Evolutionary conservation across 1,284 basidiomycete species (phyloP), one percentile per base, ranked within the genome.

Genomic region (Leccinum huronense): DNA sequence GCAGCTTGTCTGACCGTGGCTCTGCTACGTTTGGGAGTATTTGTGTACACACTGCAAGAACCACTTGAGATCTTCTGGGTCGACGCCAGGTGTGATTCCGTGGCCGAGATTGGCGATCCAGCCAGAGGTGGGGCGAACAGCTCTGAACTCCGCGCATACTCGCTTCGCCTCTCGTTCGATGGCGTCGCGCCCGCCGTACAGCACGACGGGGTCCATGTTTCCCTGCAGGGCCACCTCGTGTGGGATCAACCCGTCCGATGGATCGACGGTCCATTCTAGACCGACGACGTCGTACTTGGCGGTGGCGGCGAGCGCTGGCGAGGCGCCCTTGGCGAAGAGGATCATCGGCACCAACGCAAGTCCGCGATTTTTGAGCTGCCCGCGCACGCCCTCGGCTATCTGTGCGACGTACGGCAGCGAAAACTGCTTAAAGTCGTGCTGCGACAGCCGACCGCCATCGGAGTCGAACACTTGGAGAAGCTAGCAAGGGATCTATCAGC

Each of bases 101-200:
- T 99, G 97, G 2, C 97, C 97, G 38, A 99, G 80, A 78, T 99
- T 99, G 31, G 93, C 93, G 72, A 99, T 98, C 94, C 95, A 97
- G 7, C 86, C 90, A 60, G 82, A 82, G 10, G 80, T 68, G 57
- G 83, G 79, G 5, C 84, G 84, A 65, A 78, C 82, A 11, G 77
- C 75, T 54, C 85, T 84, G 80, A 98, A 98, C 27, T 84, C 84
- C 67, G 86, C 82, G 66, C 89, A 87, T 84, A 97, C 91, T 70
- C 90, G 83, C 80, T 93, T 88, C 48, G 98, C 94, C 71, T 94
- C 89, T 59, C 79, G 77, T 78, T 96, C 93, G 71, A 99, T 98
- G 8, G 95, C 94, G 23, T 91, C 90, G 67, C 80, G 83, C 2
- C 95, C 94, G 56, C 93, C 96, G 69, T 96, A 95, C 57, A 99